Evolutionary conservation across 495 filamentous ascomycete species (phyloP).

Genomic region (Xylaria intraflava): DNA sequence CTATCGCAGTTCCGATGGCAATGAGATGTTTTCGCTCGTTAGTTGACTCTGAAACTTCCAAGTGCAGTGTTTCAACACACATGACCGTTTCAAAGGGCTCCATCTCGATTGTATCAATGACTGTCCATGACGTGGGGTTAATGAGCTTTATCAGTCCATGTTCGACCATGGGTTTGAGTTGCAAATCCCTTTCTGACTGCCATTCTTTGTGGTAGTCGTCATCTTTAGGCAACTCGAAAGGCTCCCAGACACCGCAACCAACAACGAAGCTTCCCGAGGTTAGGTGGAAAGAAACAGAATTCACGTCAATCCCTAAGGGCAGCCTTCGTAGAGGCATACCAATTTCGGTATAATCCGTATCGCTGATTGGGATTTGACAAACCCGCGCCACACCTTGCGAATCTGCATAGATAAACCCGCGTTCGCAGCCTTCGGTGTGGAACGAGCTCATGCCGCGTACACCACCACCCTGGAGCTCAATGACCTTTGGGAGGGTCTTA

Average conservation of each 20-base stretch:
- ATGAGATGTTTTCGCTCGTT: constrained; percentile 76
- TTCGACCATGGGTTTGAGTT: constrained; percentile 61
- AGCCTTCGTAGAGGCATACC: constrained; percentile 65
- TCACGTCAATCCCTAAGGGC: constrained; percentile 62
- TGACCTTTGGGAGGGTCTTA: constrained; percentile 62
- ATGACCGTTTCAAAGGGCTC: constrained; percentile 69
- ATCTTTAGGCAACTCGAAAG: constrained; percentile 76
- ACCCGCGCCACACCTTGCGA: constrained; percentile 56
- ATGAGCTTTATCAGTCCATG: constrained; percentile 66
- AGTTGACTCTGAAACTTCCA: constrained; percentile 86
- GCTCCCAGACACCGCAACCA: constrained; percentile 55
- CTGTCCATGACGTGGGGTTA: constrained; percentile 64
- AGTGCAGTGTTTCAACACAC: constrained; percentile 71
- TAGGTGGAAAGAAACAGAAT: constrained; percentile 66
- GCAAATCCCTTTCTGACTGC: constrained; percentile 57
- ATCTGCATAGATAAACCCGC: constrained; percentile 78
- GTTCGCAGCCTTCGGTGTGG: constrained; percentile 64
- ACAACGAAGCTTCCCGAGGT: constrained; percentile 69
- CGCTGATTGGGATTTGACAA: constrained; percentile 55
- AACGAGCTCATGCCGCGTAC: constrained; percentile 65
- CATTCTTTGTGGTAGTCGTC: constrained; percentile 78
- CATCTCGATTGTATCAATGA: constrained; percentile 67
- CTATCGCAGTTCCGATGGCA: constrained; percentile 75
- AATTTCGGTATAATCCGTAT: constrained; percentile 59
- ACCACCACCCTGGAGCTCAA: constrained; percentile 58